Base-by-base conservation (phyloP, 768 basidiomycete genomes). In the Hygrocybe punicea region DNA sequence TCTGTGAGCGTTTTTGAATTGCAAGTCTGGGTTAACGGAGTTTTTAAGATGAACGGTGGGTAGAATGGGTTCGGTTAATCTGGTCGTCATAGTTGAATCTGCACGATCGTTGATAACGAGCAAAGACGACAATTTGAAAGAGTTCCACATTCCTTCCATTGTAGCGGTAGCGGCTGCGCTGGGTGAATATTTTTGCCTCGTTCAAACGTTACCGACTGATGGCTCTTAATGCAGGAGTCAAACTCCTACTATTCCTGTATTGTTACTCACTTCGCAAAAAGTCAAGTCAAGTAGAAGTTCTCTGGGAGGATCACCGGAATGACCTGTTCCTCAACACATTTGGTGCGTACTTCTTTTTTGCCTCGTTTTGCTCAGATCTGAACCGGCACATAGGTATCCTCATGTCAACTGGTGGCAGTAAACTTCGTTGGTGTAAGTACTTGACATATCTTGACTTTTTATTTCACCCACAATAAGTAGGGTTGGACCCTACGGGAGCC, bases 261-360 rank as follows among this genome's bases (percentile, higher is more conserved):
- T 94, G 94, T 70, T 83, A 76, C 64, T 80, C 90, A 3, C 79
- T 96, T 45, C 84, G 91, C 25, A 81, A 79, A 33, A 84, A 82
- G 60, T 93, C 90, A 6, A 94, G 91, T 64, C 97, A 99, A 72
- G 96, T 99, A 2, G 83, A 84, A 46, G 84, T 97, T n/a, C 81
- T 97, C 25, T 98, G 93, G 93, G 91, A 97, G 70, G 96, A 98
- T 67, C 95, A 98, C 62, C 79, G 95, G 62, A 98, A 94, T 65
- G 96, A 96, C 65, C 68, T 93, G n/a, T 90, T 84, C 67, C 85
- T 93, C 67, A 93, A 93, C 65, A 75, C 81, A 23, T 88, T 90
- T 59, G 87, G 87, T 87, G 59, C 34, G 78, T 55, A 3, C 14
- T 46, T 45, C 21, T 37, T n/a, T 40, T 6, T 42, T 59, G 25